Evolutionary conservation across 2,329 filamentous ascomycete species (phyloP).

Genomic region (Fusarium sp.): DNA sequence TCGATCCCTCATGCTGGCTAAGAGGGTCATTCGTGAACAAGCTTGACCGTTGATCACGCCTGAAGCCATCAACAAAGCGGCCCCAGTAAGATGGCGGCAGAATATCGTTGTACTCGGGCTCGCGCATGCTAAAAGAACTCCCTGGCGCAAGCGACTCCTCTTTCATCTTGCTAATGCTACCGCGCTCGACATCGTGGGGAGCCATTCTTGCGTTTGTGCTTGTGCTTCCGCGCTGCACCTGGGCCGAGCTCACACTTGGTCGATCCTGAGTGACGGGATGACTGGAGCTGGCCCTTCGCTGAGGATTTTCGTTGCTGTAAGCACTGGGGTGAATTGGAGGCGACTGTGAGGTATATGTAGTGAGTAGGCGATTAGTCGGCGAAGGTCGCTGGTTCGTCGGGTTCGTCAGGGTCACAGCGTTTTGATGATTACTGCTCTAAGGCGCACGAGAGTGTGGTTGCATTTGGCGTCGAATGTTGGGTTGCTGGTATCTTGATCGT

Average conservation of each 20-base stretch:
- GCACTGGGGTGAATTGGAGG: constrained; percentile 18
- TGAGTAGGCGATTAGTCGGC: constrained; percentile 32
- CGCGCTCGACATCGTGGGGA: constrained; percentile 63
- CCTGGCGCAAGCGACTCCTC: constrained; percentile 66
- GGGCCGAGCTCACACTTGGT: constrained; percentile 39
- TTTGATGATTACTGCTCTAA: constrained; percentile 5
- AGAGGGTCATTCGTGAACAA: constrained; percentile 60
- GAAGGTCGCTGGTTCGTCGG: constrained; percentile 20
- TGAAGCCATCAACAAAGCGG: constrained; percentile 70
- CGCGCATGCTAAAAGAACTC: constrained; percentile 64
- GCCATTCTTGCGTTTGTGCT: constrained; percentile 49
- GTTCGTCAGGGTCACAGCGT: constrained; percentile 35
- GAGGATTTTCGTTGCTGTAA: constrained; percentile 13
- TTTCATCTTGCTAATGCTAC: constrained; percentile 65
- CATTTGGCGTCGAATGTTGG: constrained; percentile 2
- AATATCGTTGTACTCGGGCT: constrained; percentile 58
- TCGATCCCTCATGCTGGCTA: constrained; percentile 48
- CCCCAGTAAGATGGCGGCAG: constrained; percentile 50
- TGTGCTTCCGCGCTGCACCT: constrained; percentile 46
- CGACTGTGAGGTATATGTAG: constrained; percentile 28
- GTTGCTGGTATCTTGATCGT: constrained; percentile 25
- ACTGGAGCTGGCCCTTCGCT: constrained; percentile 35
- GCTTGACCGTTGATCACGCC: constrained; percentile 65
- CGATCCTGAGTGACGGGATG: constrained; percentile 29
- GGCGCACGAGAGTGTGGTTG: not conserved